phyloP scores from a whole-genome alignment of 2,329 filamentous ascomycete genomes.

The Verticillium dahliae region DNA sequence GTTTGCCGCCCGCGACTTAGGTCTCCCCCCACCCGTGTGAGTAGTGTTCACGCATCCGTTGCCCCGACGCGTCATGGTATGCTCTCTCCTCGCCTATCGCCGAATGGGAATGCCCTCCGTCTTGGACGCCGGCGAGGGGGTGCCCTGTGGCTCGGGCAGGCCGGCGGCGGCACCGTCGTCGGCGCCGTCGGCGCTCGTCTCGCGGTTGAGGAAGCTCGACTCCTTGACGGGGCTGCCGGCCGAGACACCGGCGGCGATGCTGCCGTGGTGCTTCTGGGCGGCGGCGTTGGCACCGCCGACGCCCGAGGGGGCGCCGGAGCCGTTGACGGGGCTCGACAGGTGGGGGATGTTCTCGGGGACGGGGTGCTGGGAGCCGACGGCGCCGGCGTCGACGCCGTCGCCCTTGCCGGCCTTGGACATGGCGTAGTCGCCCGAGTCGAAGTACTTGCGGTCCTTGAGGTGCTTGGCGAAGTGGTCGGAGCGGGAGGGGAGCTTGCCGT shows the following conservation, averaged over 20 bases:
- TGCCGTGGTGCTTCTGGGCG: conserved; percentile 10
- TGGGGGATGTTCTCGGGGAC: conserved; percentile 93
- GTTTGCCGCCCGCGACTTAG: background rate
- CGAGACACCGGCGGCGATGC: conserved; percentile 34
- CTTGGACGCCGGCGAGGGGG: conserved; percentile 15
- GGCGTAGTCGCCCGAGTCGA: conserved; percentile 93
- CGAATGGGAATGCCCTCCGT: conserved; percentile 57
- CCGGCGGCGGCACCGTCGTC: conserved; percentile 8
- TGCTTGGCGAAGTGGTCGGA: conserved; percentile 97
- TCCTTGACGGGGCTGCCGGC: conserved; percentile 85
- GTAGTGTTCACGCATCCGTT: no score
- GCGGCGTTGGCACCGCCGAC: conserved; percentile 10
- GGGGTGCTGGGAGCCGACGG: conserved; percentile 90
- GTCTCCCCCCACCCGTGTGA: background rate
- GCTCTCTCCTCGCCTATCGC: conserved; percentile 34
- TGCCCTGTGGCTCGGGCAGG: conserved; percentile 33
- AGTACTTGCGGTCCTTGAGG: conserved; percentile 98
- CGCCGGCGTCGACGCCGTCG: conserved; percentile 86
- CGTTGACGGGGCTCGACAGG: conserved; percentile 59
- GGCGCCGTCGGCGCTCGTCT: conserved; percentile 62
- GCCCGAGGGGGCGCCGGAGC: conserved; percentile 7
- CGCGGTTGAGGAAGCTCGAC: conserved; percentile 76
- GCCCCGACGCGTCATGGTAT: background rate
- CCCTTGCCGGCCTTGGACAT: conserved; percentile 97
- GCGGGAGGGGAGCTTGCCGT: conserved; percentile 95